phyloP scores from a whole-genome alignment of 2,329 filamentous ascomycete genomes.

The Phyllosticta citribraziliensis region DNA sequence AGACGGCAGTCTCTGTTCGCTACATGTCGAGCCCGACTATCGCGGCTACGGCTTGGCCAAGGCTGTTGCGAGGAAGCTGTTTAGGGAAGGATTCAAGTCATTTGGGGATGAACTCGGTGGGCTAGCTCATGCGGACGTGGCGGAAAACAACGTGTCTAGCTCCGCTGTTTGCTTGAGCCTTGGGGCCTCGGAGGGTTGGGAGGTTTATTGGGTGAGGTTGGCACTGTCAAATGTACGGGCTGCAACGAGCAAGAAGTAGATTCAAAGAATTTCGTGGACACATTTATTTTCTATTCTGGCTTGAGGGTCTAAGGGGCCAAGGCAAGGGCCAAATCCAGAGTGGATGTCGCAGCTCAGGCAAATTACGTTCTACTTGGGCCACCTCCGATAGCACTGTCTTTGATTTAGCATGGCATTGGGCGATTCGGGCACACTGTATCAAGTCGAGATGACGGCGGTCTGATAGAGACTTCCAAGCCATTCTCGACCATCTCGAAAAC shows the following conservation, averaged over 20 bases:
- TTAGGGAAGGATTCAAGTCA: constrained; percentile 34
- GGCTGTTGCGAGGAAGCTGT: constrained; percentile 47
- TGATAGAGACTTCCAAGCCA: neutral
- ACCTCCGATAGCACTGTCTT: too few relatives aligned
- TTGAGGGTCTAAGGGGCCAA: too few relatives aligned
- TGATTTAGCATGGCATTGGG: too few relatives aligned
- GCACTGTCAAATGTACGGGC: constrained; percentile 21
- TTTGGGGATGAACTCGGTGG: constrained; percentile 4
- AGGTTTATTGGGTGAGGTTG: constrained; percentile 47
- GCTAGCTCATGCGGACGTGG: constrained; percentile 46
- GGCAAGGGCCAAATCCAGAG: too few relatives aligned
- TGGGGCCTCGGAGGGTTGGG: constrained; percentile 47
- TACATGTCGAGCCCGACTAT: constrained; percentile 52
- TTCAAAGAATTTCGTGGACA: too few relatives aligned
- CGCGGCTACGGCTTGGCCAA: constrained; percentile 56
- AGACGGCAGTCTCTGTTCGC: constrained; percentile 51
- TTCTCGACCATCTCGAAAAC: neutral
- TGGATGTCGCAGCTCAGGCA: too few relatives aligned
- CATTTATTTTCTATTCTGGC: too few relatives aligned
- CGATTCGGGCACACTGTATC: too few relatives aligned
- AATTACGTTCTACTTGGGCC: too few relatives aligned
- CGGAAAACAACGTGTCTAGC: constrained; percentile 50
- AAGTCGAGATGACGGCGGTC: too few relatives aligned
- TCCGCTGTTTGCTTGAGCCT: constrained; percentile 53
- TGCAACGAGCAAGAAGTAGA: neutral